phyloP scores from a whole-genome alignment of 805 yeast species.

The Danielozyma ontarioensis region DNA sequence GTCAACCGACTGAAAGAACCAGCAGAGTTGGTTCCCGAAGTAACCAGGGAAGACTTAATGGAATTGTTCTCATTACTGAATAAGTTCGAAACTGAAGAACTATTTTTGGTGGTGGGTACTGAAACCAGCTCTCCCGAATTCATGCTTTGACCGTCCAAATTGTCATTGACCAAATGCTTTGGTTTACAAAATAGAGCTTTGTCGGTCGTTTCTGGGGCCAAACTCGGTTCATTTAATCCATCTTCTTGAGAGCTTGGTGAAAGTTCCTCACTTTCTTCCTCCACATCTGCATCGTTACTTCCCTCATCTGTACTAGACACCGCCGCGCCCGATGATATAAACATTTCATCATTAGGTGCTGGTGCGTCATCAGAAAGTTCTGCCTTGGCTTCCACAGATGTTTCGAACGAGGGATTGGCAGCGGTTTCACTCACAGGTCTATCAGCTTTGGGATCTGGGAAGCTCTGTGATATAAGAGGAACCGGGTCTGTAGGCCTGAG shows the following conservation, averaged over 20 bases:
- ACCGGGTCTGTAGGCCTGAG: slow-evolving; percentile 15
- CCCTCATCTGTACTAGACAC: neutral
- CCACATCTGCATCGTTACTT: neutral
- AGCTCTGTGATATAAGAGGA: no score
- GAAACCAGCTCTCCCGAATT: neutral
- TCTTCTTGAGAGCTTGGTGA: neutral
- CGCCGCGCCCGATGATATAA: no score
- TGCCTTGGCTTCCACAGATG: no score
- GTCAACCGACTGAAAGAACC: neutral
- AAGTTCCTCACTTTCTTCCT: neutral
- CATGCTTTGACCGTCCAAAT: neutral
- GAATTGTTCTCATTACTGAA: neutral
- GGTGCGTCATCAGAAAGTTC: no score
- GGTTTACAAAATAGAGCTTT: neutral
- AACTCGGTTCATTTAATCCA: neutral
- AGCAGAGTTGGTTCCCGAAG: neutral
- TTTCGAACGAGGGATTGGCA: no score
- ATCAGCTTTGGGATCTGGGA: no score
- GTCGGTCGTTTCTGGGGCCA: neutral
- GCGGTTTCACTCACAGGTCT: no score
- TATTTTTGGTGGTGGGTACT: neutral
- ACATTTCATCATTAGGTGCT: no score
- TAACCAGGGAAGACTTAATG: neutral
- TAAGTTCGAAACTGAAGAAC: neutral
- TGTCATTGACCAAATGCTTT: neutral